Conservation (phyloP, 202 grass and related monocot genomes). For the Brachypodium distachyon region DNA sequence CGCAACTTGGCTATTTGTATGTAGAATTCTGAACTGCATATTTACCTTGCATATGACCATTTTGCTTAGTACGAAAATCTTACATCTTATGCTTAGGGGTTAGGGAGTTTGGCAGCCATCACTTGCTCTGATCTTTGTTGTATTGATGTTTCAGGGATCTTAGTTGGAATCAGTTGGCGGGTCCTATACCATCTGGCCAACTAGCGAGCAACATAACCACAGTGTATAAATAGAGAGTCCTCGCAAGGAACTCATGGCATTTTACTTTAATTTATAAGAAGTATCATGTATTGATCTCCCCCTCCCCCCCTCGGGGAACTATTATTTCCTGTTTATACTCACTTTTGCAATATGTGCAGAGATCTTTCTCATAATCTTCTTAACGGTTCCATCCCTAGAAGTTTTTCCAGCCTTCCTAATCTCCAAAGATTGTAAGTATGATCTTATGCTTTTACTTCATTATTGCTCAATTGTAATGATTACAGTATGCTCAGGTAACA, state of each 20-base stretch:
- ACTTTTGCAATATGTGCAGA: conserved; percentile 53
- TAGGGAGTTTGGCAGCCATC: neutral
- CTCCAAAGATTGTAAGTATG: conserved; percentile 77
- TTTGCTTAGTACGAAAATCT: neutral
- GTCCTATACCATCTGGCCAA: conserved; percentile 64
- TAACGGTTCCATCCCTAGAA: conserved; percentile 66
- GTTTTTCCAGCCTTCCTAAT: conserved; percentile 63
- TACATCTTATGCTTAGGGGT: neutral
- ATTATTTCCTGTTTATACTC: neutral
- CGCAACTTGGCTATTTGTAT: conserved; percentile 86
- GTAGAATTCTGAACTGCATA: conserved; percentile 10
- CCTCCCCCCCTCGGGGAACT: neutral
- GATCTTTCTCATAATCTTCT: conserved; percentile 78
- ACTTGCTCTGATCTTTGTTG: conserved; percentile 5
- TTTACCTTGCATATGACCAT: neutral
- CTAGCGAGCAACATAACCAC: conserved; percentile 81
- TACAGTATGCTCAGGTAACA: neutral
- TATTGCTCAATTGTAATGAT: neutral
- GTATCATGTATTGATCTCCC: neutral
- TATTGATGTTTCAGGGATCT: conserved; percentile 66
- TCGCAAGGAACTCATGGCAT: neutral
- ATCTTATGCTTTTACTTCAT: neutral
- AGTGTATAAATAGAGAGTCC: conserved; percentile 39
- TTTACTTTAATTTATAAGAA: conserved; percentile 3
- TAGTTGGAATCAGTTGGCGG: conserved; percentile 73